These are phyloP conservation scores for Citrullus colocynthis DNA, from an alignment of 306 rosid species.

Conservation along the genomic window DNA sequence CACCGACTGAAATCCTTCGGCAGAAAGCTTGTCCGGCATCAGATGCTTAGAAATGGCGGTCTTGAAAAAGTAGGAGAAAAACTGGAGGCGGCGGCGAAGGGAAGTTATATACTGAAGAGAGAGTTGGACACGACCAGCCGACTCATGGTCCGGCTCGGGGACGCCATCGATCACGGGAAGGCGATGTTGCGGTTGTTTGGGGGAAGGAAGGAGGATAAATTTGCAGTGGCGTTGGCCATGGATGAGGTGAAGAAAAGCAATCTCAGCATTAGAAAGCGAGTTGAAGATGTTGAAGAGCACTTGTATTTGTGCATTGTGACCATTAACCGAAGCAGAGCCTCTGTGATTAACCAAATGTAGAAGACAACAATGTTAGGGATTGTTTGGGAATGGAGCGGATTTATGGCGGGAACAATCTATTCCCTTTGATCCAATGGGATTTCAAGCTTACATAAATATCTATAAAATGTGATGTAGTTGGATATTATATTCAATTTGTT, in stretches of 20 bases:
- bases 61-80: conserved; percentile 28
- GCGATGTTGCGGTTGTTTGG: conserved; percentile 30
- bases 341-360: conserved; percentile 40
- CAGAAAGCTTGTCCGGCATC: conserved; percentile 6
- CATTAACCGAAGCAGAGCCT: conserved; percentile 34
- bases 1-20: conserved; percentile 14
- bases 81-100: conserved; percentile 45
- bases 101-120: conserved; percentile 37
- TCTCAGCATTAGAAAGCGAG: conserved; percentile 30
- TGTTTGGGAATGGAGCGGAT: no score
- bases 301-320: conserved; percentile 38
- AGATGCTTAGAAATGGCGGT: conserved; percentile 6
- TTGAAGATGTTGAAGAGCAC: conserved; percentile 53
- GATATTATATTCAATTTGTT: no score
- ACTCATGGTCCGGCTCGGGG: conserved; percentile 30
- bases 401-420: not conserved
- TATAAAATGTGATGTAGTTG: no score
- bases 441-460: no score
- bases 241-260: conserved; percentile 22
- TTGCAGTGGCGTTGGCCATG: conserved; percentile 28
- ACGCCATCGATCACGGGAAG: conserved; percentile 34
- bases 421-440: not conserved
- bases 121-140: conserved; percentile 47
- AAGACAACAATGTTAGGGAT: not conserved
- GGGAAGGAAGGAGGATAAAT: conserved; percentile 27